A percentile compares a stretch with the other conserved stretches of the same genome.
phyloP scores from a whole-genome alignment of 345 rosid genomes.

The Cardamine chenopodiifolia region DNA sequence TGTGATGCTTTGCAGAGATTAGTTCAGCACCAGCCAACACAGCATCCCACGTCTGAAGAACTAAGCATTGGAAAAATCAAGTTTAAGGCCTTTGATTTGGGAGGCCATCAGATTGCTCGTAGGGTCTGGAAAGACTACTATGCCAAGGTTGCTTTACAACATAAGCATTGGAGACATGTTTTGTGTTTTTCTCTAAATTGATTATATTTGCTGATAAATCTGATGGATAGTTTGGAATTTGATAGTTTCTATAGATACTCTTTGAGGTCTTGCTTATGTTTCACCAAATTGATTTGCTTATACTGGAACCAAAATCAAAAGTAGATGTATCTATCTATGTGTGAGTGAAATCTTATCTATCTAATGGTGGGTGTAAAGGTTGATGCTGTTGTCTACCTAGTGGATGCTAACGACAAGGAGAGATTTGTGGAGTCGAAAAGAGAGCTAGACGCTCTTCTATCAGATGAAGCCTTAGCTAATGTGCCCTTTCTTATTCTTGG shows the following conservation, averaged over 20 bases:
- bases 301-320: not conserved
- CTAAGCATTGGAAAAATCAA: slow-evolving; percentile 79
- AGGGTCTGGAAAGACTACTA: slow-evolving; percentile 88
- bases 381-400: slow-evolving; percentile 77
- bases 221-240: too few relatives aligned
- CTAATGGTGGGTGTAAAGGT: slow-evolving; percentile 47
- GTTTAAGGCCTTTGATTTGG: slow-evolving; percentile 84
- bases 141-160: slow-evolving; percentile 55
- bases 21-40: slow-evolving; percentile 85
- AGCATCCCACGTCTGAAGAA: slow-evolving; percentile 80
- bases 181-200: too few relatives aligned
- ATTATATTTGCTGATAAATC: not conserved
- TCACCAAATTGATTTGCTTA: not conserved
- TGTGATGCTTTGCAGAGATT: slow-evolving; percentile 55
- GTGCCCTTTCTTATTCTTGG: slow-evolving; percentile 76
- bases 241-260: not conserved
- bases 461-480: slow-evolving; percentile 60
- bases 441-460: slow-evolving; percentile 72
- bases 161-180: too few relatives aligned
- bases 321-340: too few relatives aligned
- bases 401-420: slow-evolving; percentile 77
- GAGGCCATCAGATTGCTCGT: slow-evolving; percentile 88
- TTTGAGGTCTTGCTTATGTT: not conserved
- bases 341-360: not conserved
- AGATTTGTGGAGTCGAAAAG: slow-evolving; percentile 69